These are phyloP conservation scores for Lycium barbarum DNA, from an alignment of 257 asterid species.

Conservation along the genomic window DNA sequence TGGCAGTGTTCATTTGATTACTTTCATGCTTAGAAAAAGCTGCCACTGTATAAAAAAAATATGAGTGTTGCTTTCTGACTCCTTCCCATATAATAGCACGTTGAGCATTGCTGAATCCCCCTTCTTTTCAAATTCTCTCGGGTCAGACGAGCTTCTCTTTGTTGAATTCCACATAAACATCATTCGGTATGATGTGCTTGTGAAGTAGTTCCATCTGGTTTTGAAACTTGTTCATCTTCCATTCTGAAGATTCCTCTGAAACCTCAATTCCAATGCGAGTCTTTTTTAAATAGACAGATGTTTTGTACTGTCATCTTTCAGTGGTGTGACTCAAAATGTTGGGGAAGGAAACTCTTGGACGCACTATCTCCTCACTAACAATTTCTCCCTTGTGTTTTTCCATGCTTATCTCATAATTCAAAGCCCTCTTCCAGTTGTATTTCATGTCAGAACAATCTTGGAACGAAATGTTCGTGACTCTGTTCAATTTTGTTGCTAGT, in stretches of 20 bases:
- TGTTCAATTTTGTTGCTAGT: background rate
- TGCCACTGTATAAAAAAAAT: too few relatives aligned
- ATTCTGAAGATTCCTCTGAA: background rate
- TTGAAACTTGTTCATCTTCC: background rate
- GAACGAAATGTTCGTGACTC: background rate
- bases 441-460: background rate
- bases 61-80: too few relatives aligned
- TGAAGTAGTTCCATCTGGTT: background rate
- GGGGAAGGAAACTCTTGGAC: background rate
- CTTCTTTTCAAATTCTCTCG: too few relatives aligned
- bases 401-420: background rate
- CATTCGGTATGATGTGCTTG: background rate
- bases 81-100: too few relatives aligned
- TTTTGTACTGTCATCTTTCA: background rate
- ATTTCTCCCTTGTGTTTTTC: background rate
- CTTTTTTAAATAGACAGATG: background rate
- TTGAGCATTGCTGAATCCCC: too few relatives aligned
- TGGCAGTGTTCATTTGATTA: too few relatives aligned
- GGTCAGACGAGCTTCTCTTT: too few relatives aligned
- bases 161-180: too few relatives aligned
- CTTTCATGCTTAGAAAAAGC: too few relatives aligned
- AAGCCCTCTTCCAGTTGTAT: background rate
- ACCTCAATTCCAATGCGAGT: background rate
- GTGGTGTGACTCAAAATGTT: background rate
- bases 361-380: background rate